A percentile compares a stretch with the other conserved stretches of the same genome.
Evolutionary conservation across 1,284 basidiomycete genomes (phyloP).

Genomic region (Entoloma clypeatum): DNA sequence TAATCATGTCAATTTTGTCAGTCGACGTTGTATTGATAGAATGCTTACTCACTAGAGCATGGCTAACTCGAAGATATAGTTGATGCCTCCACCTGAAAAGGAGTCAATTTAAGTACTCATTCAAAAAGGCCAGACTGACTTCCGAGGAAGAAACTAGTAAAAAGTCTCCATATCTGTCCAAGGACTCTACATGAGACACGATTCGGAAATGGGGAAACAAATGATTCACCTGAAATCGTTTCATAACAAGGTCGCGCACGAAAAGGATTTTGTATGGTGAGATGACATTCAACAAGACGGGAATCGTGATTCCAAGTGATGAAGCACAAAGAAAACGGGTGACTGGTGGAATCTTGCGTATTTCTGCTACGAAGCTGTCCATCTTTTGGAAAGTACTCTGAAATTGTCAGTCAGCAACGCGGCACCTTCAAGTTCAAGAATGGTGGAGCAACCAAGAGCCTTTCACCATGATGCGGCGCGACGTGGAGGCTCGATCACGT

Average conservation of each 20-base stretch:
- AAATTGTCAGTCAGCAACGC: no score
- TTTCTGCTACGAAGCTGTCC: conserved; percentile 48
- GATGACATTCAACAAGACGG: conserved; percentile 57
- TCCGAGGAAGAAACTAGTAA: conserved; percentile 77
- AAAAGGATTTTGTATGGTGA: conserved; percentile 58
- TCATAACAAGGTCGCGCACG: conserved; percentile 43
- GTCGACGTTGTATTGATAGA: no score
- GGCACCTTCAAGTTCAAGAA: no score
- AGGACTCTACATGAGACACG: not conserved
- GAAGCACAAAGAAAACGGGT: conserved; percentile 71
- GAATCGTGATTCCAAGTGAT: conserved; percentile 58
- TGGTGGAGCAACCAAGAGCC: no score
- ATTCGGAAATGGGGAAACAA: conserved; percentile 1
- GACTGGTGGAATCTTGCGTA: conserved; percentile 82
- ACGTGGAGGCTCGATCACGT: no score
- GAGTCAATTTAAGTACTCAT: not conserved
- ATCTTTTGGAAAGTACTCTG: no score
- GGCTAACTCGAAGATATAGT: conserved; percentile 68
- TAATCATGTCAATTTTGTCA: no score
- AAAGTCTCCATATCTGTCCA: conserved; percentile 69
- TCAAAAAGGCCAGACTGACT: conserved; percentile 39
- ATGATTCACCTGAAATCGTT: conserved; percentile 49
- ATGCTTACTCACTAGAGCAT: conserved; percentile 68
- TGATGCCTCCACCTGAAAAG: conserved; percentile 48
- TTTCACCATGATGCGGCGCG: no score